Percentiles rank a stretch among this genome's conserved stretches.
These are phyloP conservation scores for Dryas integrifolia DNA, from an alignment of 331 rosid genomes.

Conservation along the genomic window DNA sequence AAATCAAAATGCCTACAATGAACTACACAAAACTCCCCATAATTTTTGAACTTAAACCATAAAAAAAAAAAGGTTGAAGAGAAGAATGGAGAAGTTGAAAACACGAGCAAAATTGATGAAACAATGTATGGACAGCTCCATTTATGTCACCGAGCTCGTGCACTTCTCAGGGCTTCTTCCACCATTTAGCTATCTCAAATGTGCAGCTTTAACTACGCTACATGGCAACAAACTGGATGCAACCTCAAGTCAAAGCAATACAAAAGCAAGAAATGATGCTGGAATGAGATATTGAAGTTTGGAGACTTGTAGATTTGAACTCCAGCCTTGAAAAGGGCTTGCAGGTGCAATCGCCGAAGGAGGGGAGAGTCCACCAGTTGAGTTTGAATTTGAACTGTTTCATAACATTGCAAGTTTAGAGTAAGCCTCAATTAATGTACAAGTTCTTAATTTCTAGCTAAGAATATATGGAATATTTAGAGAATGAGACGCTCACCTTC, in stretches of 20 bases:
- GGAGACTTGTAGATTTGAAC: constrained; percentile 38
- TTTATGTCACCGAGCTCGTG: constrained; percentile 15
- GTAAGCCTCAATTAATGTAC: background rate
- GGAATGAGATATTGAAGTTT: constrained; percentile 41
- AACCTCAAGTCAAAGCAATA: constrained; percentile 37
- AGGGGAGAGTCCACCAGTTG: constrained; percentile 40
- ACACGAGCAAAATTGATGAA: constrained; percentile 32
- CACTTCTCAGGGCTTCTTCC: constrained; percentile 9
- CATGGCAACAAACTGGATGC: background rate
- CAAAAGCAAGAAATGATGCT: constrained; percentile 29
- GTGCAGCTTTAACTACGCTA: constrained; percentile 12
- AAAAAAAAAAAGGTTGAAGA: constrained; percentile 7
- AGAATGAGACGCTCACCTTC: constrained; percentile 60
- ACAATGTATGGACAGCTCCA: constrained; percentile 1
- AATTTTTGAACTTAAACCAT: background rate
- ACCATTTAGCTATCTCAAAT: constrained; percentile 19
- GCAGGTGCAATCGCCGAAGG: constrained; percentile 49
- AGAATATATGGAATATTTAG: constrained; percentile 4
- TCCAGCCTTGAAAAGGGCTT: constrained; percentile 43
- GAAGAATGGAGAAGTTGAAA: constrained; percentile 4
- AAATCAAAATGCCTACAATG: constrained; percentile 15
- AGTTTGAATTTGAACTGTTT: constrained; percentile 60
- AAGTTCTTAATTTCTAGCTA: background rate
- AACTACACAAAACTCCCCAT: constrained; percentile 1
- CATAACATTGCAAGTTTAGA: constrained; percentile 28